Percentiles rank a stretch among this genome's conserved stretches.
Conservation (phyloP, 2,329 filamentous ascomycete species). For the Teratosphaeria destructans region DNA sequence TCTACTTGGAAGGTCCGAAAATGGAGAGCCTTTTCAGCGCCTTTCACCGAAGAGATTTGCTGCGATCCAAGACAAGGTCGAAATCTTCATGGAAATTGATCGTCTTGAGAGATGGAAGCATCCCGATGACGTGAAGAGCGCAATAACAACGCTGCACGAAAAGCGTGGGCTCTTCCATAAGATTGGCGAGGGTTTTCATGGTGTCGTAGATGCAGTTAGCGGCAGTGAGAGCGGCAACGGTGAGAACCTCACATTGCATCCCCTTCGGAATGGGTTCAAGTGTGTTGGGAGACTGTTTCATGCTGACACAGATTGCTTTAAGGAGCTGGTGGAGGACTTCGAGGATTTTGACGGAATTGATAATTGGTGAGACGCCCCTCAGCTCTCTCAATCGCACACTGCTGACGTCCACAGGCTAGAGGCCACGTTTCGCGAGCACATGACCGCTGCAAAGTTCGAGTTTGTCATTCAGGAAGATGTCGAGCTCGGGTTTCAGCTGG, state of each 20-base stretch:
- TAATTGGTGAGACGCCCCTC: neutral
- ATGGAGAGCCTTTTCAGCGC: neutral
- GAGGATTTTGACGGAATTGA: neutral
- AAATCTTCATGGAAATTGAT: neutral
- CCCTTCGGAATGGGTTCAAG: neutral
- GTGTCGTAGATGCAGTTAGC: neutral
- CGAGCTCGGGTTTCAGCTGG: neutral
- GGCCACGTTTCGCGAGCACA: neutral
- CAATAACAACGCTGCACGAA: neutral
- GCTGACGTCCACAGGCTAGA: neutral
- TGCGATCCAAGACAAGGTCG: neutral
- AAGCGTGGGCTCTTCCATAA: neutral
- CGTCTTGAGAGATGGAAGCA: neutral
- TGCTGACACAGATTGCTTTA: neutral
- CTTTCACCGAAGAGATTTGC: neutral
- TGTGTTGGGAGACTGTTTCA: neutral
- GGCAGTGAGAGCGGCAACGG: neutral
- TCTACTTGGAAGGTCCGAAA: neutral
- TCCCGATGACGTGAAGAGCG: neutral
- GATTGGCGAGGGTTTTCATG: too few relatives aligned
- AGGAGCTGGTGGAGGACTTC: neutral
- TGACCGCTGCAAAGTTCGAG: neutral
- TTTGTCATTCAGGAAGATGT: neutral
- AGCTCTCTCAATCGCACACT: neutral
- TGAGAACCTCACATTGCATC: neutral